Evolutionary conservation across 192 early-diverging fungal species (phyloP), one percentile per base, ranked within the genome.

Genomic region (Gigaspora rosea): DNA sequence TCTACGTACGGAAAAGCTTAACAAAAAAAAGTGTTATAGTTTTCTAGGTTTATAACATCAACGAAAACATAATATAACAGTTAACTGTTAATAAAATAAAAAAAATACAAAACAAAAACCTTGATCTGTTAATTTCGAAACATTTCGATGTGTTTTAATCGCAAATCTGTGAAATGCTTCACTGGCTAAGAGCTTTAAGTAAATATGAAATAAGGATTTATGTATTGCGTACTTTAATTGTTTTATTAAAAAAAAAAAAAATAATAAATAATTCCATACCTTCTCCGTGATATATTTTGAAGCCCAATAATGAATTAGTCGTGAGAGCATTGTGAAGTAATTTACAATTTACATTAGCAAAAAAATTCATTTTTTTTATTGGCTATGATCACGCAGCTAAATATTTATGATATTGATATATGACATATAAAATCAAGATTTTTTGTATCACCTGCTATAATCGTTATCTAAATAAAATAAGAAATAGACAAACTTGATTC

Each of bases 161-260:
- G 67, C 67, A 22, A 70, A 70, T 13, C 67, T 47, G 49, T 70
- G 67, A 51, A 70, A 70, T 18, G 67, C 67, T 50, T 33, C 36
- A 51, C 67, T 70, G n/a, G 35, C 48, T 50, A 70, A 51, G 2
- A 70, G 33, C 67, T 70, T 27, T 12, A 70, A 15, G n/a, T 47
- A 27, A 47, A 66, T 15, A 36, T 0, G 2, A 27, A 47, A 66
- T 15, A 36, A 15, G 2, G n/a, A 2, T 20, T n/a, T 22, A 11
- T 41, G 5, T 41, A 41, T 41, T 27, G 27, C 1, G 27, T 27
- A 27, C 27, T 27, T 3, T 41, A 70, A 22, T 9, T 33, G 41
- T 50, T 22, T 47, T 47, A 15, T 15, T 20, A 18, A 27, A 27
- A 27, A 27, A 27, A 27, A 27, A 27, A 27, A 27, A 27, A 27